Evolutionary conservation across 345 rosid species (phyloP).

Genomic region (Eucalyptus rudis): DNA sequence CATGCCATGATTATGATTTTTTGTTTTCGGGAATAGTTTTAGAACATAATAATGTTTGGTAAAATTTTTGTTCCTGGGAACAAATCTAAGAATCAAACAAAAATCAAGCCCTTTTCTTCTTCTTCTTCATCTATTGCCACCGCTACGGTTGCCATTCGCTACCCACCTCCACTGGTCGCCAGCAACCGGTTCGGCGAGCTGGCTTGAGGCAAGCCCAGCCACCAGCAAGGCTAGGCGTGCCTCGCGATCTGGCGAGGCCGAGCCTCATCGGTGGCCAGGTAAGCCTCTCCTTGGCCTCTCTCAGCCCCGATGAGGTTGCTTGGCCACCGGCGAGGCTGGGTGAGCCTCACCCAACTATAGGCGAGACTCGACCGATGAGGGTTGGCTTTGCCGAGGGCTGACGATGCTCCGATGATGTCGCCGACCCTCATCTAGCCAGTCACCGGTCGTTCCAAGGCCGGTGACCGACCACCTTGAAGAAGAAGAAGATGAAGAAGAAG

Average conservation of each 20-base stretch:
- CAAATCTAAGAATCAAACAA: too few species aligned
- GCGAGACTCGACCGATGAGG: accelerated
- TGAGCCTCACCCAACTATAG: accelerated
- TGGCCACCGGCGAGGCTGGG: accelerated
- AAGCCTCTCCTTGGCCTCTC: accelerated
- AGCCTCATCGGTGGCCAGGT: too few species aligned
- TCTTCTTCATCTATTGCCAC: too few species aligned
- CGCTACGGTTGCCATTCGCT: accelerated
- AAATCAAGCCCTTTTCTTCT: too few species aligned
- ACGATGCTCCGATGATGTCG: too few species aligned
- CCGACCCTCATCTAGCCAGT: accelerated
- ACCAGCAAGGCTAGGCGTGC: accelerated
- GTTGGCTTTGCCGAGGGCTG: accelerated
- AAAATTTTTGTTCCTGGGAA: too few species aligned
- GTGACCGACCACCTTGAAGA: too few species aligned
- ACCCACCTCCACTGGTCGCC: accelerated
- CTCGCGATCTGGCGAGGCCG: too few species aligned
- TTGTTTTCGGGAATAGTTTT: too few species aligned
- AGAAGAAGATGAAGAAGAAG: too few species aligned
- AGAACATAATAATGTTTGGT: accelerated
- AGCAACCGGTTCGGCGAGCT: accelerated
- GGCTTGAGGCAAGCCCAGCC: accelerated
- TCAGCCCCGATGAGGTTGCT: too few species aligned
- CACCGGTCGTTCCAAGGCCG: accelerated
- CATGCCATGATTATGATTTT: accelerated